These are phyloP conservation scores for Cardamine occulta DNA, from an alignment of 345 rosid species.

Conservation along the genomic window DNA sequence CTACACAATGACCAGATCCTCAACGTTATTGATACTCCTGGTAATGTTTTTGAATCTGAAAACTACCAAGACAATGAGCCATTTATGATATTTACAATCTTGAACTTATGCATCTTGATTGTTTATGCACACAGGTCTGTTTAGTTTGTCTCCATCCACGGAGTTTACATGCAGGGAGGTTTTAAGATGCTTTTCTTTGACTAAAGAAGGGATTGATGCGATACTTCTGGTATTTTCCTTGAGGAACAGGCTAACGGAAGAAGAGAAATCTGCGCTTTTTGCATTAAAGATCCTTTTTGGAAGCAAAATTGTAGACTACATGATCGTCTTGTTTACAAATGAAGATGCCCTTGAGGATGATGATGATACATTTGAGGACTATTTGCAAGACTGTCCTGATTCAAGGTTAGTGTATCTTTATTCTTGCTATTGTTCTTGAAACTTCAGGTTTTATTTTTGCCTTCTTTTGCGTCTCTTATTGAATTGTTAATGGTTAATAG, in stretches of 20 bases:
- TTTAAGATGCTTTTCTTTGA: neutral
- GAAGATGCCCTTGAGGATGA: slow-evolving; percentile 75
- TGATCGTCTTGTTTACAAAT: slow-evolving; percentile 82
- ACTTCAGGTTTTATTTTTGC: too few species aligned
- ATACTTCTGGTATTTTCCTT: slow-evolving; percentile 68
- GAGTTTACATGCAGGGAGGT: slow-evolving; percentile 6
- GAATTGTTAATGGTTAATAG: slow-evolving; percentile 39
- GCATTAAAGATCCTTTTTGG: slow-evolving; percentile 70
- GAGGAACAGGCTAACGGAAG: slow-evolving; percentile 65
- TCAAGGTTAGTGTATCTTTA: slow-evolving; percentile 53
- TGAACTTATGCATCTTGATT: neutral
- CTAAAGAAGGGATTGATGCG: slow-evolving; percentile 82
- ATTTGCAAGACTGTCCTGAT: slow-evolving; percentile 62
- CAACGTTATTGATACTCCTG: too few species aligned
- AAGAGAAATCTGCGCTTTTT: slow-evolving; percentile 63
- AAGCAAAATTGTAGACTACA: slow-evolving; percentile 61
- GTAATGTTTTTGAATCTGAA: too few species aligned
- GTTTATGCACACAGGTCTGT: neutral
- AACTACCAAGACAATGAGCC: too few species aligned
- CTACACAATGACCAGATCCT: too few species aligned
- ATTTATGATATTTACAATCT: neutral
- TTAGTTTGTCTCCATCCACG: slow-evolving; percentile 10
- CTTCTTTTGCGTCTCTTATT: neutral
- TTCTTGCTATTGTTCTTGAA: neutral
- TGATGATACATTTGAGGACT: slow-evolving; percentile 67